Evolutionary conservation across 192 early-diverging fungal genomes (phyloP), one percentile per base, ranked within the genome.

Genomic region (Umbelopsis vinacea): DNA sequence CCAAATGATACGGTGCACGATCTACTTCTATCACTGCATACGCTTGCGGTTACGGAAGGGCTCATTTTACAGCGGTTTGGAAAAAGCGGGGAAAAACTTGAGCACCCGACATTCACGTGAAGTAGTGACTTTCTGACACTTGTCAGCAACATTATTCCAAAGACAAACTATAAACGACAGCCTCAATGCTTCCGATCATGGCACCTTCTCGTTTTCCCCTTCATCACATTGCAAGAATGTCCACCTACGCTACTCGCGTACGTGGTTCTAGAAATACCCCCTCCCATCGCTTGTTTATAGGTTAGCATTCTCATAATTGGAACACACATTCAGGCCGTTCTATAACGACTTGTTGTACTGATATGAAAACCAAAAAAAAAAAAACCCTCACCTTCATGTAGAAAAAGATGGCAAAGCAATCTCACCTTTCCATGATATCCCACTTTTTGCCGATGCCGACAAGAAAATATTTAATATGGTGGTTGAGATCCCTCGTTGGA

Each of bases 361-460:
- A n/a, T n/a, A n/a, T n/a, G n/a, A n/a, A n/a, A n/a, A n/a, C n/a
- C n/a, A n/a, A n/a, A n/a, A n/a, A n/a, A n/a, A n/a, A n/a, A n/a
- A n/a, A n/a, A n/a, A n/a, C n/a, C n/a, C n/a, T n/a, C n/a, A 3
- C 21, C 23, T 76, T 52, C 81, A 73, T 76, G 71, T 84, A 82
- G 90, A 92, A 84, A 89, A 86, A 78, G 83, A 89, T 73, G 95
- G 94, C 48, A 88, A 89, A 81, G 85, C 90, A n/a, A 77, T 98
- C 67, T 97, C 95, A 50, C 89, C 95, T 63, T 99, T 97, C 87
- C 97, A 98, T 87, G 96, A 99, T 85, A 98, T 99, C 75, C 96
- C 97, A 17, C 85, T 97, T 21, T 94, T 90, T 79, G 96, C 95
- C 57, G 91, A 96, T 81, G 90, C 87, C 67, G 90, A 92, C 54